These are phyloP conservation scores for Coelastrella sp. DNA, from an alignment of 139 green algal species.

Conservation along the genomic window DNA sequence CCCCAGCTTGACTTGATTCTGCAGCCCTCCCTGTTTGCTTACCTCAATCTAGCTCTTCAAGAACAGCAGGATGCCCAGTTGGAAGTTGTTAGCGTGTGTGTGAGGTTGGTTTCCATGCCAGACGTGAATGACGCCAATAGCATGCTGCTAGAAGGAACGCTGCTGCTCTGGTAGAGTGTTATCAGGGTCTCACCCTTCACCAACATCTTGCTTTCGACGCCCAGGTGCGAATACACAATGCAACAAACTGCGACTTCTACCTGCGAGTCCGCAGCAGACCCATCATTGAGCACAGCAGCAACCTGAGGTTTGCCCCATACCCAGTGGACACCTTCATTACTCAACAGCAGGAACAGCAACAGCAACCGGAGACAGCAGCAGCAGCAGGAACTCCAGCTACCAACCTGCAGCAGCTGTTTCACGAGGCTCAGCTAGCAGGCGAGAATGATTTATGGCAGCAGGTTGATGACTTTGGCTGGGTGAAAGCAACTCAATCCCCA, in stretches of 20 bases:
- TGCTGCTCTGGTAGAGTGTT: too few species aligned
- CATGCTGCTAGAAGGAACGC: too few species aligned
- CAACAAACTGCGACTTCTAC: slow-evolving; percentile 71
- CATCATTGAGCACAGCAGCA: slow-evolving; percentile 84
- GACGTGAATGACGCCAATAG: too few species aligned
- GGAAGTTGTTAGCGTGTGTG: too few species aligned
- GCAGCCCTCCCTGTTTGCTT: too few species aligned
- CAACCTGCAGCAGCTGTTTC: not conserved
- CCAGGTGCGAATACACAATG: slow-evolving; percentile 79
- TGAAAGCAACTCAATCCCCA: slow-evolving; percentile 77
- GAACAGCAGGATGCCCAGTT: too few species aligned
- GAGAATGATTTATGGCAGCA: slow-evolving; percentile 55
- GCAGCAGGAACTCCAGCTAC: not conserved
- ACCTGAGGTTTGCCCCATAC: slow-evolving; percentile 73
- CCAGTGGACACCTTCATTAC: not conserved
- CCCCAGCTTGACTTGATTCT: too few species aligned
- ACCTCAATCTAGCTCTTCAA: too few species aligned
- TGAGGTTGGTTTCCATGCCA: too few species aligned
- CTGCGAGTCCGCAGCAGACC: slow-evolving; percentile 71
- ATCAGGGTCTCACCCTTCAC: too few species aligned
- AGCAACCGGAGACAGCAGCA: not conserved
- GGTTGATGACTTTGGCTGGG: slow-evolving; percentile 91
- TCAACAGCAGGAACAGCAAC: not conserved
- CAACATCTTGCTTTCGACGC: too few species aligned
- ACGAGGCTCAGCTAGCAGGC: not conserved